Conservation (phyloP, 352 stramenopile species). For the Pythium diclinum region DNA sequence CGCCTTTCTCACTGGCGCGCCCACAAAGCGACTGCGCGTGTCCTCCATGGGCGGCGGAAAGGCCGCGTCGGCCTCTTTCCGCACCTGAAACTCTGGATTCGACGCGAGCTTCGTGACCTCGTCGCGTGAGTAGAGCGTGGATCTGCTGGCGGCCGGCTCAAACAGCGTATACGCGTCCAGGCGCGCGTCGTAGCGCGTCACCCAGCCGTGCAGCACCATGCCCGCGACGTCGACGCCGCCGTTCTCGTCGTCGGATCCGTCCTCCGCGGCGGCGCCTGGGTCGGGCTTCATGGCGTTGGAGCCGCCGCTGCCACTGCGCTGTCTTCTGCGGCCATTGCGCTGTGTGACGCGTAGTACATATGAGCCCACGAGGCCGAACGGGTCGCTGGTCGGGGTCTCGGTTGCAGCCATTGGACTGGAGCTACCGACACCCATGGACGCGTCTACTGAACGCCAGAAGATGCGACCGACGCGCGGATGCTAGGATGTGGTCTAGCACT, state of each 20-base stretch:
- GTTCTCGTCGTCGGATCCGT: not conserved
- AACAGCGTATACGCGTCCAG: constrained; percentile 72
- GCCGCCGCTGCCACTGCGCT: not conserved
- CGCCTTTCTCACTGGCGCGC: constrained; percentile 31
- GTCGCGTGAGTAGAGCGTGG: constrained; percentile 35
- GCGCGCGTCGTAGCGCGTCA: constrained; percentile 63
- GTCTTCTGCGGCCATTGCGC: not conserved
- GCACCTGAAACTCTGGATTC: constrained; percentile 49
- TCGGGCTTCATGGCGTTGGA: constrained; percentile 15
- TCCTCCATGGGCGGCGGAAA: constrained; percentile 55
- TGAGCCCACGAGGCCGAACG: constrained; percentile 60
- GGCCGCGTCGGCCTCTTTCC: constrained; percentile 36
- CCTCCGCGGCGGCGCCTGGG: constrained; percentile 6
- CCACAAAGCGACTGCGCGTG: constrained; percentile 49
- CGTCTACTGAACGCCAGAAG: not conserved
- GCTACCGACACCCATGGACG: not conserved
- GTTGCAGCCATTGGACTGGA: constrained; percentile 17
- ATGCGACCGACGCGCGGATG: not conserved
- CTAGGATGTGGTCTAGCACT: not conserved
- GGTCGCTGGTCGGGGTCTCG: constrained; percentile 44
- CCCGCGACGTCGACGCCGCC: constrained; percentile 9
- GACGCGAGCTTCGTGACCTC: constrained; percentile 68
- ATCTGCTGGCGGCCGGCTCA: constrained; percentile 32
- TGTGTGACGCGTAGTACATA: constrained; percentile 43
- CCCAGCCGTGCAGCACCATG: constrained; percentile 47